phyloP scores from a whole-genome alignment of 768 basidiomycete genomes.

The Russula dissimulans region DNA sequence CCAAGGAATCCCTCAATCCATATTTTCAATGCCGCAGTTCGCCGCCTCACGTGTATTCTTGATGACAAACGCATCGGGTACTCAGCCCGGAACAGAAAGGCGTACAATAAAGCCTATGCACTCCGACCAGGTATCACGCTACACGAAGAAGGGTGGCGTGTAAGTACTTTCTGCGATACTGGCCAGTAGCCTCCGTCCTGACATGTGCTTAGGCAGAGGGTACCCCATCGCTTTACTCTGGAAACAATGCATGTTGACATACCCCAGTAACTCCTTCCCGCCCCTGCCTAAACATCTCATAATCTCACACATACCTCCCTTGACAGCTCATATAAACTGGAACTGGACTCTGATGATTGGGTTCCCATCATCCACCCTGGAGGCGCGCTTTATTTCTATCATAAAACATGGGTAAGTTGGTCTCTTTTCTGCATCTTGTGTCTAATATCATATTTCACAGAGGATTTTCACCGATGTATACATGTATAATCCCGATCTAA shows the following conservation, averaged over 20 bases:
- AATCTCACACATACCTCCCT: not conserved
- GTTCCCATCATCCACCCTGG: not conserved
- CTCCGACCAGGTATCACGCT: constrained; percentile 7
- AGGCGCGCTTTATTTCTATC: constrained; percentile 10
- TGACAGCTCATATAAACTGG: not conserved
- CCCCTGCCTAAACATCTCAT: not conserved
- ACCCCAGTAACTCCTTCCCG: constrained; percentile 1
- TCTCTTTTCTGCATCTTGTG: too few species aligned
- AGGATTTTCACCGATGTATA: constrained; percentile 10
- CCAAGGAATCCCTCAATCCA: not conserved
- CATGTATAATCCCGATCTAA: constrained; percentile 3
- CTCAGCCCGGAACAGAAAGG: not conserved
- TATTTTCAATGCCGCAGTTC: not conserved
- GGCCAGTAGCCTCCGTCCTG: not conserved
- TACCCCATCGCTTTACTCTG: not conserved
- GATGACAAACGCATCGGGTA: not conserved
- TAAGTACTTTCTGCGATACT: not conserved
- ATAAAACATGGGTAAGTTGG: not conserved
- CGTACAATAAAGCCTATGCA: not conserved
- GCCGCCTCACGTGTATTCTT: not conserved
- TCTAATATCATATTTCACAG: not conserved
- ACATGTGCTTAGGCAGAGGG: not conserved
- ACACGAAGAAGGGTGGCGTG: constrained; percentile 6
- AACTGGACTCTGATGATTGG: not conserved
- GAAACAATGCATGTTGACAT: not conserved